phyloP scores from a whole-genome alignment of 306 rosid species.

The Quillaja saponaria region DNA sequence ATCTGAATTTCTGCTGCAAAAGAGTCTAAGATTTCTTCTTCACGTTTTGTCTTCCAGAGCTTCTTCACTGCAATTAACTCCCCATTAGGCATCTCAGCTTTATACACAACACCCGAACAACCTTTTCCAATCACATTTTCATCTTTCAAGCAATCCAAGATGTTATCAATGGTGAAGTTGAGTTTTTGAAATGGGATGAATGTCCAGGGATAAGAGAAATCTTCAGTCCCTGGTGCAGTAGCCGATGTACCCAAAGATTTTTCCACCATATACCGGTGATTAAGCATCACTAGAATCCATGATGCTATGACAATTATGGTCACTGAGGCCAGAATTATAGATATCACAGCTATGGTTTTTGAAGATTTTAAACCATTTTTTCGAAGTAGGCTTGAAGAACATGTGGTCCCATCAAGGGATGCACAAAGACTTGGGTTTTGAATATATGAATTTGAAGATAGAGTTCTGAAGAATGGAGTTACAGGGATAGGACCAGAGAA shows the following conservation, averaged over 20 bases:
- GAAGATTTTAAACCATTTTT: constrained; percentile 61
- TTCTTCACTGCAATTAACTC: constrained; percentile 88
- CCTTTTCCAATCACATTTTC: constrained; percentile 93
- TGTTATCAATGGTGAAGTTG: constrained; percentile 71
- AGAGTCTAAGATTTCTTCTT: constrained; percentile 81
- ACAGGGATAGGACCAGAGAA: constrained; percentile 93
- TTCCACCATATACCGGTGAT: constrained; percentile 52
- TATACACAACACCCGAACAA: constrained; percentile 81
- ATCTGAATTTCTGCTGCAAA: constrained; percentile 95
- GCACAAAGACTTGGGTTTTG: constrained; percentile 66
- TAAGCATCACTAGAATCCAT: constrained; percentile 63
- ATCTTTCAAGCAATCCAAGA: constrained; percentile 85
- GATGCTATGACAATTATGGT: constrained; percentile 68
- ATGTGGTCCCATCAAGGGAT: constrained; percentile 77
- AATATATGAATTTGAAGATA: constrained; percentile 62
- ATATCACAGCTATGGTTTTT: constrained; percentile 61
- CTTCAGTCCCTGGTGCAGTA: constrained; percentile 68
- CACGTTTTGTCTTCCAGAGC: constrained; percentile 87
- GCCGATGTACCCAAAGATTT: constrained; percentile 45
- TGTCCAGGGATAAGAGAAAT: constrained; percentile 98
- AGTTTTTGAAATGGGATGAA: constrained; percentile 96
- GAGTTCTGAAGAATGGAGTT: constrained; percentile 77
- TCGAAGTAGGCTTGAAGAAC: constrained; percentile 59
- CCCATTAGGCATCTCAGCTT: constrained; percentile 80
- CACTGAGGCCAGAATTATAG: constrained; percentile 58